A percentile compares a stretch with the other conserved stretches of the same genome.
Conservation (phyloP, 2,329 filamentous ascomycete species). For the Aspergillus costaricaensis region DNA sequence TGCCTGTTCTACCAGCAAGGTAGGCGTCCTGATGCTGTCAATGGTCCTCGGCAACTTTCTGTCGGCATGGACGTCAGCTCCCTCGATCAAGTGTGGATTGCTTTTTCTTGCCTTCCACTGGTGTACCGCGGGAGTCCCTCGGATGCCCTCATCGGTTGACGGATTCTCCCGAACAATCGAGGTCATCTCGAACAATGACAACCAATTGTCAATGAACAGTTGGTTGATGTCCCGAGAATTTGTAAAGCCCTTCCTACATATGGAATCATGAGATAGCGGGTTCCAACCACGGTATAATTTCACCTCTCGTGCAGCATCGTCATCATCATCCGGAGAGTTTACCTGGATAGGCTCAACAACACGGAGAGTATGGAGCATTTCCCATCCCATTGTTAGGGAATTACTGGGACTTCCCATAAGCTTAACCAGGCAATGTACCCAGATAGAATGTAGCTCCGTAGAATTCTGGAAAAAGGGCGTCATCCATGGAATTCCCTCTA, state of each 20-base stretch:
- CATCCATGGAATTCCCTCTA: not conserved
- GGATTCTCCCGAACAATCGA: not conserved
- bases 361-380: conserved; percentile 5
- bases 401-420: conserved; percentile 5
- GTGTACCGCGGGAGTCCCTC: not conserved
- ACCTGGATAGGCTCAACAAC: not conserved
- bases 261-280: conserved; percentile 4
- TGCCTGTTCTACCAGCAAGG: not conserved
- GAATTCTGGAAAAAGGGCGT: conserved; percentile 1
- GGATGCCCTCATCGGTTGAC: not conserved
- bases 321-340: not conserved
- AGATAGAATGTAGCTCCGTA: not conserved
- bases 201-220: conserved; percentile 1
- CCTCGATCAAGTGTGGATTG: not conserved
- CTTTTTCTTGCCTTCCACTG: not conserved
- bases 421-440: conserved; percentile 5
- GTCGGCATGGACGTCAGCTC: conserved; percentile 4
- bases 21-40: not conserved
- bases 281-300: not conserved
- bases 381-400: not conserved
- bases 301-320: not conserved
- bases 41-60: conserved; percentile 16
- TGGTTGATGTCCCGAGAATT: not conserved
- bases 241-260: not conserved
- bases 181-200: conserved; percentile 8